Evolutionary conservation across 2,329 filamentous ascomycete genomes (phyloP), one percentile per base, ranked within the genome.

Genomic region (Intubia oerlemansii): DNA sequence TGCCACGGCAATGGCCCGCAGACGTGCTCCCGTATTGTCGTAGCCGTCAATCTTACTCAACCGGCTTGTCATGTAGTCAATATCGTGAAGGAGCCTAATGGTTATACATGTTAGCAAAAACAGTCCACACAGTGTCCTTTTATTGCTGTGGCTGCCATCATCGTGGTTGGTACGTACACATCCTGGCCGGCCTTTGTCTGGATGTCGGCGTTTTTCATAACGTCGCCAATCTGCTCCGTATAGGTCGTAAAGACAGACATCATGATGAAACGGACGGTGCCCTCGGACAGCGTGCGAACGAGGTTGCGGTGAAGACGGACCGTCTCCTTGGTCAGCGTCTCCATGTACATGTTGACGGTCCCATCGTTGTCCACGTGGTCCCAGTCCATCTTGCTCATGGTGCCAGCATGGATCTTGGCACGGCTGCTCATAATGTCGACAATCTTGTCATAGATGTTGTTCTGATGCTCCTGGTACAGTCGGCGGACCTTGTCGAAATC

Each of bases 401-500:
- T 65, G 43, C 71, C 74, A 22, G 80, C 71, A 42, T 85, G 81
- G 6, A 72, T 55, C 4, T 66, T 56, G 2, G 80, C 79, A 5
- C 82, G 68, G 2, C 68, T 69, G 31, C 71, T 75, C 77, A 93
- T 90, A 29, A 93, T 92, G 38, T 91, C 81, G 12, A 91, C 77
- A 1, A 93, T 57, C 46, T 93, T 93, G 43, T 91, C 81, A 46
- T 88, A 81, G 34, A 93, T 91, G 35, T 67, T 82, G 36, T 73
- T 72, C 45, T 91, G 82, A 44, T 93, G 84, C 44, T 93, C 84
- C 44, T 91, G 80, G 39, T 78, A 73, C 7, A 84, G 54, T 13
- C 81, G 65, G 38, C 78, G 75, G 30, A 88, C 72, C 47, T 80
- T 85, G 53, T 93, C 84, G 41, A 91, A 92, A 38, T 92, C 82